phyloP scores from a whole-genome alignment of 2,329 filamentous ascomycete species.

The Cryphonectria japonica region DNA sequence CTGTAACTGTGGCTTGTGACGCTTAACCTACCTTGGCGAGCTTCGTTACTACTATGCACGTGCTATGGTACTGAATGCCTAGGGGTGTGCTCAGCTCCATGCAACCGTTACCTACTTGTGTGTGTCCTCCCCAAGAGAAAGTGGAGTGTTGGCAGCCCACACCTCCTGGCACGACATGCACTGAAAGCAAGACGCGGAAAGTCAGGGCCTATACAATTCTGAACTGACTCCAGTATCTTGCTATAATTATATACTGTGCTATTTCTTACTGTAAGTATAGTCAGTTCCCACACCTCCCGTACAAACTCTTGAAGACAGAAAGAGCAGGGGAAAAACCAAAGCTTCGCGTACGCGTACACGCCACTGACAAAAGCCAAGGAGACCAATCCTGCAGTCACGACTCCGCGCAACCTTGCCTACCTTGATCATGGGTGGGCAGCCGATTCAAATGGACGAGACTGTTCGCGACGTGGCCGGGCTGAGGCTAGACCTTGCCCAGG shows the following conservation, averaged over 20 bases:
- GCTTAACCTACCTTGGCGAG: neutral
- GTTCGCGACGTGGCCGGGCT: neutral
- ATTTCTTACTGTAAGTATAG: neutral
- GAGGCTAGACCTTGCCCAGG: neutral
- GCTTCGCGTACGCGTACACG: too few species aligned
- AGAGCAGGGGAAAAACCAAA: too few species aligned
- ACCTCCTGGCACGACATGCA: neutral
- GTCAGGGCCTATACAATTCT: neutral
- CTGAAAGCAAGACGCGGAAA: neutral
- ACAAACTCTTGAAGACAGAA: too few species aligned
- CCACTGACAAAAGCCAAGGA: neutral
- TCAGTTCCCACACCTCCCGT: too few species aligned
- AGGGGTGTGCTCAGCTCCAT: neutral
- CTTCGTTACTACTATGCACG: neutral
- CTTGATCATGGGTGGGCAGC: neutral
- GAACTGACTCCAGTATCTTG: neutral
- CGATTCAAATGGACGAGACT: neutral
- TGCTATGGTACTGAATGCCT: neutral
- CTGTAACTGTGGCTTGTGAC: neutral
- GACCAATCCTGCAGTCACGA: neutral
- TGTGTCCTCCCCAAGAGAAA: neutral
- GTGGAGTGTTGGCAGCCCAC: neutral
- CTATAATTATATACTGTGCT: neutral
- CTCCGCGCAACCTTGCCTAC: neutral
- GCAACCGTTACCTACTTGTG: neutral